These are phyloP conservation scores for Penicillium janthinellum DNA, from an alignment of 2,329 filamentous ascomycete species.

Conservation along the genomic window DNA sequence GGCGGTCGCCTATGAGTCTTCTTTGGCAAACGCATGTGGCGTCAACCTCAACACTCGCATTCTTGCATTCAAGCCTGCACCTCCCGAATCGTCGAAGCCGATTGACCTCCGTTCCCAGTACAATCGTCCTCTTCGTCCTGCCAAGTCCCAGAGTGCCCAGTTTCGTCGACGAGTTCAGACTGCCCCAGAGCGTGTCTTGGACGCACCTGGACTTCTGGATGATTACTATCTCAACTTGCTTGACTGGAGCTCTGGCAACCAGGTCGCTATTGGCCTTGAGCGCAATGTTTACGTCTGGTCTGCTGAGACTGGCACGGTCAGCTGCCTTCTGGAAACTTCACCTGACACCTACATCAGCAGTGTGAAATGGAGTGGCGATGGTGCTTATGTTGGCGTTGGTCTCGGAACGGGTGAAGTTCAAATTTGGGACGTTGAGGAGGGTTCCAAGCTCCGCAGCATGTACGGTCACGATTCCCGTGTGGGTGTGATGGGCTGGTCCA, in stretches of 20 bases:
- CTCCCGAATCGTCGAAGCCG: conserved; percentile 97
- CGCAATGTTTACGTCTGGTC: conserved; percentile 99
- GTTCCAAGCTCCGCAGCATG: conserved; percentile 96
- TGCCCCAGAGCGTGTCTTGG: conserved; percentile 91
- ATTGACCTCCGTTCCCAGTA: conserved; percentile 97
- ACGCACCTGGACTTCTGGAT: conserved; percentile 92
- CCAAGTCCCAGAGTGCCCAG: conserved; percentile 73
- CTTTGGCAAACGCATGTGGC: conserved; percentile 85
- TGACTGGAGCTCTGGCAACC: conserved; percentile 97
- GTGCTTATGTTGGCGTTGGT: conserved; percentile 92
- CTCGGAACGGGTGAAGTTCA: conserved; percentile 95
- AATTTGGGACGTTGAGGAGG: conserved; percentile 98
- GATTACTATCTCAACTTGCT: conserved; percentile 99
- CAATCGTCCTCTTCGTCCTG: conserved; percentile 88
- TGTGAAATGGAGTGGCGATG: conserved; percentile 98
- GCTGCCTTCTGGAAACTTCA: conserved; percentile 81
- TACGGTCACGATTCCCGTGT: conserved; percentile 95
- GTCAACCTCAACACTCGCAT: conserved; percentile 94
- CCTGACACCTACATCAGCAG: conserved; percentile 95
- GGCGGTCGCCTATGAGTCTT: conserved; percentile 87
- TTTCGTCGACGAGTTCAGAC: conserved; percentile 91
- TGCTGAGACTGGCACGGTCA: conserved; percentile 86
- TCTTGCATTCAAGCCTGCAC: conserved; percentile 94
- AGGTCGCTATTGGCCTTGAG: conserved; percentile 96
- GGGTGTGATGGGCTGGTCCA: conserved; percentile 98